phyloP scores from a whole-genome alignment of 176 grass and related monocot species.

The Aegilops umbellulata region DNA sequence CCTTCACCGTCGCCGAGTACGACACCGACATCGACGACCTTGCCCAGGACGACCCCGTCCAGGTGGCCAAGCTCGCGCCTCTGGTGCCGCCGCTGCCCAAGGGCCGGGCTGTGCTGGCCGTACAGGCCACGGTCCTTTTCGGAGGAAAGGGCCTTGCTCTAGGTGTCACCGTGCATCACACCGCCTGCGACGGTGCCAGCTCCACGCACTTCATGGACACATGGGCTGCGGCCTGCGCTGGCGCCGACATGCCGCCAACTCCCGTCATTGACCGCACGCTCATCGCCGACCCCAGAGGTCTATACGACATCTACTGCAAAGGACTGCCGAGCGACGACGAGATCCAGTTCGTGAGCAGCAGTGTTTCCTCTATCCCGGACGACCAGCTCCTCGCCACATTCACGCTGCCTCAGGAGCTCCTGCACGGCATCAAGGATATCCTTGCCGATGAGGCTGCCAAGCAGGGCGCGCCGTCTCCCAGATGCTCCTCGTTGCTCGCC shows the following conservation, averaged over 20 bases:
- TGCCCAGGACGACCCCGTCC: not conserved
- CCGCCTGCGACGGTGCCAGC: not conserved
- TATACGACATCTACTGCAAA: conserved; percentile 12
- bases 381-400: conserved; percentile 38
- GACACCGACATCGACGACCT: not conserved
- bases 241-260: not conserved
- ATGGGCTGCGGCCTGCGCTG: not conserved
- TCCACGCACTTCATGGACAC: conserved; percentile 2
- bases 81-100: not conserved
- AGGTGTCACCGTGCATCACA: not conserved
- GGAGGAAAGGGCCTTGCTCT: not conserved
- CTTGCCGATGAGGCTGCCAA: not conserved
- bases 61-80: conserved; percentile 6
- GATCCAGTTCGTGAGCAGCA: not conserved
- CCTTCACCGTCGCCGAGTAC: not conserved
- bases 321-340: not conserved
- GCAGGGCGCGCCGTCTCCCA: not conserved
- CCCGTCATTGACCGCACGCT: conserved; percentile 33
- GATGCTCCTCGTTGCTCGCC: conserved; percentile 32
- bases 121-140: conserved; percentile 6
- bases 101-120: not conserved
- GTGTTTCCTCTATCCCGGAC: not conserved
- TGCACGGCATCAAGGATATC: conserved; percentile 14
- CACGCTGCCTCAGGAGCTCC: conserved; percentile 10
- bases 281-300: conserved; percentile 20